A percentile compares a stretch with the other conserved stretches of the same genome.
These are phyloP conservation scores for Aspergillus aculeatinus DNA, from an alignment of 2,329 filamentous ascomycete species.

Conservation along the genomic window DNA sequence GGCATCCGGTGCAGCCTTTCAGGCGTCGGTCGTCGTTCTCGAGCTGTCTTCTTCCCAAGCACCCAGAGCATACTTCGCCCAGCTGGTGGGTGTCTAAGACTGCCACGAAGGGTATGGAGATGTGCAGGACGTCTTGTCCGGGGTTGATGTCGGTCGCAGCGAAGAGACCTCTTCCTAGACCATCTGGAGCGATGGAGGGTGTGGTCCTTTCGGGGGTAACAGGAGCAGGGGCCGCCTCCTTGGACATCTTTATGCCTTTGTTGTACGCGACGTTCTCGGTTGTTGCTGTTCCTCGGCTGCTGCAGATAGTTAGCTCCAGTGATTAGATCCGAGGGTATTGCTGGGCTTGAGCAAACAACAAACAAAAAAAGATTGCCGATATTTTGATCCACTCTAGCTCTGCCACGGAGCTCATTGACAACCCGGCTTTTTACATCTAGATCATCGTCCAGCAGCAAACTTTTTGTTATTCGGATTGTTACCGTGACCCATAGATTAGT, in stretches of 20 bases:
- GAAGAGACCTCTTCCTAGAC: slow-evolving; percentile 56
- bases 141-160: slow-evolving; percentile 48
- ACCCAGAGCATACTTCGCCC: slow-evolving; percentile 57
- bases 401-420: no score
- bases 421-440: no score
- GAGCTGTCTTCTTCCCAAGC: slow-evolving; percentile 46
- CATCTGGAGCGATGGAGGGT: slow-evolving; percentile 25
- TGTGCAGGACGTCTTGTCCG: slow-evolving; percentile 50
- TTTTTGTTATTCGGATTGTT: no score
- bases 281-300: no score
- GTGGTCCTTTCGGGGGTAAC: slow-evolving; percentile 23
- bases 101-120: slow-evolving; percentile 54
- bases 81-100: slow-evolving; percentile 56
- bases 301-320: no score
- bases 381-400: no score
- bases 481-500: no score
- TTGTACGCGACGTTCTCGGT: not conserved
- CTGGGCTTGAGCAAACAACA: no score
- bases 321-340: no score
- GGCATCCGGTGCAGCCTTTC: slow-evolving; percentile 59
- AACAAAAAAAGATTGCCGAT: no score
- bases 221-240: not conserved
- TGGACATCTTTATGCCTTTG: not conserved
- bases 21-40: slow-evolving; percentile 32
- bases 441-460: no score